Base-by-base conservation (phyloP, 2,329 filamentous ascomycete species). In the Penicillium sp. region DNA sequence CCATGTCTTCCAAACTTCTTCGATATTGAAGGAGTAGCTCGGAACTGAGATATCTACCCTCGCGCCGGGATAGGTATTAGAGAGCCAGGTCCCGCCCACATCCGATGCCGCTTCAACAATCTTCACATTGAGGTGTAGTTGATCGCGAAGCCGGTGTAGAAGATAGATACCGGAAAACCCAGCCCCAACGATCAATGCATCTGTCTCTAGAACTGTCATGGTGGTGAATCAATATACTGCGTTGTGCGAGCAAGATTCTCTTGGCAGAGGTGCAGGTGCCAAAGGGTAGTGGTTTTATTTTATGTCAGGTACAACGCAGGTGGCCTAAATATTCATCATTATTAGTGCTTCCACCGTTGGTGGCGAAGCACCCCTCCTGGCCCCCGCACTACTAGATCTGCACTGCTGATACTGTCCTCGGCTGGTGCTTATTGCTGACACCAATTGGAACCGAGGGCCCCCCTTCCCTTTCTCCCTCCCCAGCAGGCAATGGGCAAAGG, bases 1-100 rank as follows among this genome's bases (percentile, higher is more conserved):
- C 72, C 75, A 83, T 39, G 71, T 69, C 33, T 74, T 67, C 65
- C 71, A 80, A 1, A 79, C 66, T 36, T 79, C 73, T 1, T 79
- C 79, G 60, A 78, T 79, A 1, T 29, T 31, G 13, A 60, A 58
- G 0, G 23, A 44, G 28, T 60, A 60, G 5, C 29, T 19, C 1
- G 55, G 58, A 1, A 34, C 46, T 2, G 46, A 28, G 13, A 40
- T 52, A 31, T 62, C 60, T 1, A 58, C 53, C 18, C 58, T 48
- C 5, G 57, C 57, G 11, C 60, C 60, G 2, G 59, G 59, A 23
- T 62, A 60, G 8, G 16, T n/a, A 18, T 62, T 60, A 16, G 39
- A 42, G 33, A 56, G 36, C 59, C 59, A 62, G 7, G 48, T 53
- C 3, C 56, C 59, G 8, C 59, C 56, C 13, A 58, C 16, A n/a